Base-by-base conservation (phyloP, 805 yeast species). In the Candida tammaniensis region DNA sequence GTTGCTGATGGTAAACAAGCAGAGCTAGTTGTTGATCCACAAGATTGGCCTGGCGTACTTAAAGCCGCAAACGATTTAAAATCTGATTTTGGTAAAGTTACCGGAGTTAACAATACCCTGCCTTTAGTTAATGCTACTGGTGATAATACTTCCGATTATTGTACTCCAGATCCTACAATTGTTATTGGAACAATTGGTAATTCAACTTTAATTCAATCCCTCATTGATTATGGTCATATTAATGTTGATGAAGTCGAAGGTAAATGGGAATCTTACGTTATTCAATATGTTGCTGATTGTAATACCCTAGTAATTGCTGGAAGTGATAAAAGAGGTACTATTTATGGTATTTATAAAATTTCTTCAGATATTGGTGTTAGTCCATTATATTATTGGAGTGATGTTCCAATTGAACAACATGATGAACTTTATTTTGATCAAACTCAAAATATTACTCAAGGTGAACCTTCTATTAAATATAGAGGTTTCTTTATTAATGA, bases 281-380 rank as follows among this genome's bases (percentile, higher is more conserved):
- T 42, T 7, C 19, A 29, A 4, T 35, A 26, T 6, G 15, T 44
- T 8, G 24, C 27, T 6, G 10, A 19, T 17, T 27, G 41, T 13
- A 44, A 28, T 30, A 33, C 48, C 13, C 24, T 46, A 12, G 43
- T 43, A 1, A 33, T 46, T 18, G 47, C 46, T n/a, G 50, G 50
- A 12, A 44, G 48, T 30, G 50, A 46, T 19, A 46, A 46, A 28
- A 24, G 50, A 28, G 50, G 50, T 12, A 30, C 48, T 17, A 46
- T 46, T 14, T 46, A 25, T 30, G 50, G 50, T 10, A 35, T 39
- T 13, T 46, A 46, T 35, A 24, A 36, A 18, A 40, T 46, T 22
- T 46, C 50, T 5, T 45, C 39, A 30, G 37, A 35, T 24, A 46
- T 46, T 25, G 50, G 50, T 1, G 50, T 46, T 14, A 38, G 40